Percentiles rank a stretch among this genome's conserved stretches.
Evolutionary conservation across 2,329 filamentous ascomycete genomes (phyloP).

Genomic region (Acrocalymma vagum): DNA sequence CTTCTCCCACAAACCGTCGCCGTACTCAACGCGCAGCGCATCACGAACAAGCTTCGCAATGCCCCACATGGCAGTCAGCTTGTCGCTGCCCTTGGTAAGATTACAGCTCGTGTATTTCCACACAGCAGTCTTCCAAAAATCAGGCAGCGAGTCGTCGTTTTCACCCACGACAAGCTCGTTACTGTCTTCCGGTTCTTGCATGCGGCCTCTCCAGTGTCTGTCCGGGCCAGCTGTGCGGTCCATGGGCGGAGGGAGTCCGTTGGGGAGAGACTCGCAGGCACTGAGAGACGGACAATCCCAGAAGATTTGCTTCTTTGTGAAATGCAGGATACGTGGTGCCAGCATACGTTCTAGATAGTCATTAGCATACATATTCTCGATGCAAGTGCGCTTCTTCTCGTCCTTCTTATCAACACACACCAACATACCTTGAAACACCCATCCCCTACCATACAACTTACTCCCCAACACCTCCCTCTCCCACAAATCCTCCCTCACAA

Average conservation of each 20-base stretch:
- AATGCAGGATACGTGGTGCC: constrained; percentile 35
- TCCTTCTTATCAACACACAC: not conserved
- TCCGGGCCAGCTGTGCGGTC: constrained; percentile 24
- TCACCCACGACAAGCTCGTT: constrained; percentile 18
- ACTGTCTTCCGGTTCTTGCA: constrained; percentile 21
- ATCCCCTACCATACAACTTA: constrained; percentile 27
- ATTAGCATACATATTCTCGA: no score
- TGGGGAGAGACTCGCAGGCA: constrained; percentile 33
- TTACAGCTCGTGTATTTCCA: constrained; percentile 30
- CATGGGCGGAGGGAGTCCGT: constrained; percentile 26
- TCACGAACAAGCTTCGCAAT: constrained; percentile 37
- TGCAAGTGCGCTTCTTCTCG: no score
- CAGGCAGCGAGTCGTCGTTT: constrained; percentile 27
- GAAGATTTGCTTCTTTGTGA: constrained; percentile 30
- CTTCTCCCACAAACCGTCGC: constrained; percentile 29
- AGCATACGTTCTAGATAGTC: constrained; percentile 32
- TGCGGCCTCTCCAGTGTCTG: constrained; percentile 33
- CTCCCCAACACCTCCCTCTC: constrained; percentile 23
- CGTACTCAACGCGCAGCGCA: constrained; percentile 25
- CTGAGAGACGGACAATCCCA: constrained; percentile 35
- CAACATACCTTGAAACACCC: constrained; percentile 40
- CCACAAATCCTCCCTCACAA: constrained; percentile 29
- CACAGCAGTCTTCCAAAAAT: constrained; percentile 33
- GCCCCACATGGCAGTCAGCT: constrained; percentile 36
- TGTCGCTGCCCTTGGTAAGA: constrained; percentile 28